A percentile compares a stretch with the other conserved stretches of the same genome.
Conservation (phyloP, 768 basidiomycete genomes). For the Naganishia kalamii region DNA sequence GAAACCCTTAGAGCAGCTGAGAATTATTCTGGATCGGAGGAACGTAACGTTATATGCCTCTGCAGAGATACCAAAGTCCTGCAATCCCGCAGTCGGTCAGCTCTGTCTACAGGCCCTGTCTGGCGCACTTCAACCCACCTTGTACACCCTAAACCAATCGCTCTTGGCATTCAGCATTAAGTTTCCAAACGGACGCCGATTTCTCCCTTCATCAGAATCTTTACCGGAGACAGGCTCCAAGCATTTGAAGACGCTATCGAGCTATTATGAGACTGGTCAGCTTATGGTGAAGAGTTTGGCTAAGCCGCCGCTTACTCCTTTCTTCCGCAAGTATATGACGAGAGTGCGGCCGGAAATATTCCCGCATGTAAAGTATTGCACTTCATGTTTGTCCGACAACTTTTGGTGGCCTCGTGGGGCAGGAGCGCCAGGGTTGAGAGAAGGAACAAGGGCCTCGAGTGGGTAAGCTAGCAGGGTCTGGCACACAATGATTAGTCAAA, state of each 20-base stretch:
- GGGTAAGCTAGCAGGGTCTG: slow-evolving; percentile 87
- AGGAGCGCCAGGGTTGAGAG: slow-evolving; percentile 59
- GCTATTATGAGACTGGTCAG: slow-evolving; percentile 42
- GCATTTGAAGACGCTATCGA: slow-evolving; percentile 91
- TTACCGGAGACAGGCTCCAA: slow-evolving; percentile 93
- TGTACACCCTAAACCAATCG: slow-evolving; percentile 92
- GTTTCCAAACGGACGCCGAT: slow-evolving; percentile 38
- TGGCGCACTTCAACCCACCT: too few species aligned
- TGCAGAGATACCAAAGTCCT: slow-evolving; percentile 86
- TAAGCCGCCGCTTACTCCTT: slow-evolving; percentile 55
- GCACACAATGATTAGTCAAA: too few species aligned
- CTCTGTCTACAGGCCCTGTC: slow-evolving; percentile 1
- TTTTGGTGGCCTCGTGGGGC: slow-evolving; percentile 78
- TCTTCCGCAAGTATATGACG: slow-evolving; percentile 92
- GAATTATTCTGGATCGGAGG: slow-evolving; percentile 76
- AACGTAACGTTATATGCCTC: slow-evolving; percentile 87
- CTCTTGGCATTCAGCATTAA: slow-evolving; percentile 61
- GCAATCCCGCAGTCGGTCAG: neutral
- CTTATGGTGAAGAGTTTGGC: neutral
- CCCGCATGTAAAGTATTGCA: slow-evolving; percentile 93
- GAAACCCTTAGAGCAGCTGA: slow-evolving; percentile 87
- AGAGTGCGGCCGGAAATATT: slow-evolving; percentile 77
- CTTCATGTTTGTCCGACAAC: slow-evolving; percentile 80
- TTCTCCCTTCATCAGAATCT: slow-evolving; percentile 58
- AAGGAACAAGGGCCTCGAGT: slow-evolving; percentile 91